Base-by-base conservation (phyloP, 345 rosid species). In the Aethionema arabicum region DNA sequence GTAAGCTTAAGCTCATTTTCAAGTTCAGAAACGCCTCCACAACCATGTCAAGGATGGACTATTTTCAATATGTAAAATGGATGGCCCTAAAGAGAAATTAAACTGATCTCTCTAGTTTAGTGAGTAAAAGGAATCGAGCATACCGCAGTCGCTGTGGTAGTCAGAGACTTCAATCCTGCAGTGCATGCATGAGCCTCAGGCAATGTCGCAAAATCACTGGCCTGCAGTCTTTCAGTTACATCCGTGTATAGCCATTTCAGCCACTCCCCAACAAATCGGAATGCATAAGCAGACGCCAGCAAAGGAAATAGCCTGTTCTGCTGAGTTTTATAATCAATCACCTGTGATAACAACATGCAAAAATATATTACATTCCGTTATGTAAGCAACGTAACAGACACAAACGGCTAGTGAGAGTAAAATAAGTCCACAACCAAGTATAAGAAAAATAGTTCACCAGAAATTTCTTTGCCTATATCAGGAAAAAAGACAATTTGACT, bases 161-260 rank as follows among this genome's bases (percentile, higher is more conserved):
- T 95, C 77, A 95, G 66, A 64, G 99, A 95, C 79, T 95, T 95
- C 78, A 95, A 79, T 63, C 97, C 99, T 2, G 99, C 97, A 65
- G 99, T 95, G 74, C 99, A 95, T 30, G 99, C 96, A 76, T 95
- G 99, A 71, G 86, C 95, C 79, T 95, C 99, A 2, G 97, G 93
- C 81, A 95, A 78, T 11, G 91, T 95, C 44, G 99, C 72, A 68
- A 90, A 90, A 78, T 95, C 99, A 65, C 72, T 81, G 63, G 89
- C 95, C 71, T 85, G 87, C 80, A 95, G 69, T 70, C 89, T 85
- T 76, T 77, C 78, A 36, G 89, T 88, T 48, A 95, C 99, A 80
- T 95, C 99, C 68, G 73, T 77, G 62, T 90, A 88, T 35, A 95
- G 86, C 96, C 90, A 88, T 41, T 86, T 86, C 78, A 95, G 83